Evolutionary conservation across 2,329 filamentous ascomycete species (phyloP).

Genomic region (Colletotrichum nymphaeae): DNA sequence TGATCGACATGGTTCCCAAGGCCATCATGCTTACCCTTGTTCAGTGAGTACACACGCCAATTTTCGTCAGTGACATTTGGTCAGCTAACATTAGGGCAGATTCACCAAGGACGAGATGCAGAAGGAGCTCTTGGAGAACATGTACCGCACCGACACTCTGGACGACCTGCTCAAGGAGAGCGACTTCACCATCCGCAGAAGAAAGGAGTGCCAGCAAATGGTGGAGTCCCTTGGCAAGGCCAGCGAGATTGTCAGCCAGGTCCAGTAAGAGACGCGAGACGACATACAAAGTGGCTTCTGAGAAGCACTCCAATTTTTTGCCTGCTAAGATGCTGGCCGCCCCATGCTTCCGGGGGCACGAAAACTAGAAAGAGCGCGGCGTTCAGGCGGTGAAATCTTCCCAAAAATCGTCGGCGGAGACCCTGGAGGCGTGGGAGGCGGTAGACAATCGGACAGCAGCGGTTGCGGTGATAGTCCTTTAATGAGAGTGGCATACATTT

Average conservation of each 20-base stretch:
- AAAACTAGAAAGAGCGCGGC: conserved; percentile 31
- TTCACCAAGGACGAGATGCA: conserved; percentile 99
- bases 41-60: conserved; percentile 71
- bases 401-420: conserved; percentile 30
- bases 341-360: conserved; percentile 31
- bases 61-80: not conserved
- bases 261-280: conserved; percentile 59
- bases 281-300: conserved; percentile 12
- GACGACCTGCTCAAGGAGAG: conserved; percentile 98
- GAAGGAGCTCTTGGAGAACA: conserved; percentile 93
- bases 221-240: conserved; percentile 91
- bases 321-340: conserved; percentile 17
- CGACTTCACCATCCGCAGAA: conserved; percentile 92
- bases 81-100: conserved; percentile 18
- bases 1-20: conserved; percentile 99
- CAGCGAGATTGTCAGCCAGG: conserved; percentile 93
- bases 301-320: conserved; percentile 26
- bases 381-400: conserved; percentile 27
- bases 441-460: conserved; percentile 22
- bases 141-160: conserved; percentile 92
- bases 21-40: conserved; percentile 98
- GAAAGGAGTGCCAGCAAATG: conserved; percentile 99
- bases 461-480: conserved; percentile 30
- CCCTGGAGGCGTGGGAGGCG: conserved; percentile 28
- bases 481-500: conserved; percentile 33